Conservation (phyloP, 768 basidiomycete species). For the Rhodosporidiobolus sp. region DNA sequence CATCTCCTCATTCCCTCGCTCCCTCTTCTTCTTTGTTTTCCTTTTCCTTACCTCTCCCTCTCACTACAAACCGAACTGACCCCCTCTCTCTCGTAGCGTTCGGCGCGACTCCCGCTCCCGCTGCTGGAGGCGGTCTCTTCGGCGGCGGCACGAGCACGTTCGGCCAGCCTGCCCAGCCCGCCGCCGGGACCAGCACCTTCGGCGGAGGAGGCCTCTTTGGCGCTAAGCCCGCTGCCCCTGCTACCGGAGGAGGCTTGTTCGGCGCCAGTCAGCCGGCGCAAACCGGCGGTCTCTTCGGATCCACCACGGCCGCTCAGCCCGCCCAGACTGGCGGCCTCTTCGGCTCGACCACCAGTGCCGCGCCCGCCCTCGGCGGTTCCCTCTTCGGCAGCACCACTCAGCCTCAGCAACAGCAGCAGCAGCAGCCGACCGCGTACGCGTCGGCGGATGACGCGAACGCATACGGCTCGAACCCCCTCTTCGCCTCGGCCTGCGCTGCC, state of each 20-base stretch:
- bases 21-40: not conserved
- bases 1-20: not conserved
- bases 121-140: slow-evolving; percentile 44
- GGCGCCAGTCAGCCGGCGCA: slow-evolving; percentile 2
- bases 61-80: not conserved
- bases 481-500: slow-evolving; percentile 38
- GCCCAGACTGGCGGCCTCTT: slow-evolving; percentile 41
- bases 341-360: slow-evolving; percentile 38
- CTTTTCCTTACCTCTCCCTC: no score
- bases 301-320: slow-evolving; percentile 19
- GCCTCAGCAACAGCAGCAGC: slow-evolving; percentile 55
- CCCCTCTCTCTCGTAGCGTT: slow-evolving; percentile 2
- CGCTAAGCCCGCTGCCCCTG: slow-evolving; percentile 25
- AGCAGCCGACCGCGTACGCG: slow-evolving; percentile 57
- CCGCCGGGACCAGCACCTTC: slow-evolving; percentile 1
- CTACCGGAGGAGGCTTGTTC: slow-evolving; percentile 17
- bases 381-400: slow-evolving; percentile 42
- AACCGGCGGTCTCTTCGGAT: slow-evolving; percentile 26
- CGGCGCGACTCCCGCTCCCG: slow-evolving; percentile 12
- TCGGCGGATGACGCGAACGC: slow-evolving; percentile 77
- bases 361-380: slow-evolving; percentile 50
- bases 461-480: slow-evolving; percentile 52
- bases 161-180: slow-evolving; percentile 17
- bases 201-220: slow-evolving; percentile 31
- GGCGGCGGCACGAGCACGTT: slow-evolving; percentile 35